phyloP scores from a whole-genome alignment of 495 filamentous ascomycete genomes.

The Pyronema omphalodes region DNA sequence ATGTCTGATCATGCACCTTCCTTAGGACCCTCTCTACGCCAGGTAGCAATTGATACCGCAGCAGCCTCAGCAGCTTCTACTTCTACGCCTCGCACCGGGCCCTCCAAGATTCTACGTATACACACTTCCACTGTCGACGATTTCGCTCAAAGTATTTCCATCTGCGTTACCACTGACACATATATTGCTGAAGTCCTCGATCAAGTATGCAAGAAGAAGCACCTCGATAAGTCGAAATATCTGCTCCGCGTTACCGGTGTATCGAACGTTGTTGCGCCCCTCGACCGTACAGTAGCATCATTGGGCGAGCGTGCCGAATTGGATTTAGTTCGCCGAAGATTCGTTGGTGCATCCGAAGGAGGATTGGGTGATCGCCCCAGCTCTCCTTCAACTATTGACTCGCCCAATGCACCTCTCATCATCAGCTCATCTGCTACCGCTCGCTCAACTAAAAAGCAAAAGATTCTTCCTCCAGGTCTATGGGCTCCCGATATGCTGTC shows the following conservation, averaged over 20 bases:
- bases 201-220: slow-evolving; percentile 70
- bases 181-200: slow-evolving; percentile 89
- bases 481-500: slow-evolving; percentile 50
- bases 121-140: slow-evolving; percentile 58
- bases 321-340: slow-evolving; percentile 72
- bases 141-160: slow-evolving; percentile 40
- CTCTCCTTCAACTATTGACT: slow-evolving; percentile 65
- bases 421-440: slow-evolving; percentile 25
- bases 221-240: slow-evolving; percentile 75
- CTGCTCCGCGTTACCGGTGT: slow-evolving; percentile 74
- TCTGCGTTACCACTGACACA: slow-evolving; percentile 80
- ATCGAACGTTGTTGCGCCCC: slow-evolving; percentile 55
- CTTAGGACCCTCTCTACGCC: slow-evolving; percentile 3
- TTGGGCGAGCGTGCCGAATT: slow-evolving; percentile 68
- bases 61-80: slow-evolving; percentile 24
- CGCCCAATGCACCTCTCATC: slow-evolving; percentile 58
- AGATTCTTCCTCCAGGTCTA: slow-evolving; percentile 57
- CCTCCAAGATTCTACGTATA: slow-evolving; percentile 72
- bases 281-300: slow-evolving; percentile 78
- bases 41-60: slow-evolving; percentile 27
- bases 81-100: slow-evolving; percentile 48
- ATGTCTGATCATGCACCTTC: slow-evolving; percentile 24
- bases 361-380: slow-evolving; percentile 35
- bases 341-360: slow-evolving; percentile 23
- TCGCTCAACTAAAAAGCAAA: slow-evolving; percentile 39